phyloP scores from a whole-genome alignment of 192 early-diverging fungal species.

The Globomyces pollinis-pini region DNA sequence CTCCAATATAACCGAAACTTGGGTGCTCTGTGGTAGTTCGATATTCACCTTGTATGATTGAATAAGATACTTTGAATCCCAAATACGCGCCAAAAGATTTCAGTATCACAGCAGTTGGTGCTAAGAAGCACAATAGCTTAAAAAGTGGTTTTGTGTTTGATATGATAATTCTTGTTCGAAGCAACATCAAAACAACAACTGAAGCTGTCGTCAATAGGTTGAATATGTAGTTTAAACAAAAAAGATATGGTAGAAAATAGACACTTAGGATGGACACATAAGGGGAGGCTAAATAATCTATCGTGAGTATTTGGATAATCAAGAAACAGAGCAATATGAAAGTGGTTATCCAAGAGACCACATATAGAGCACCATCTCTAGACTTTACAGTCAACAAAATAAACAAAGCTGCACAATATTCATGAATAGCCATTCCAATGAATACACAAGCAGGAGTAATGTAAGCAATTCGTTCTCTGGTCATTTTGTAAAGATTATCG shows the following conservation, averaged over 20 bases:
- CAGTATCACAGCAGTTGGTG: not conserved
- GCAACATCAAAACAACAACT: not conserved
- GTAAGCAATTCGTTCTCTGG: constrained; percentile 7
- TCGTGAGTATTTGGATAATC: not conserved
- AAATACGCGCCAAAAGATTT: not conserved
- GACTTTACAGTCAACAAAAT: not conserved
- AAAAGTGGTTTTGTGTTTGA: not conserved
- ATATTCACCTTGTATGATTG: not conserved
- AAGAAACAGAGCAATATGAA: not conserved
- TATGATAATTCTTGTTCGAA: not conserved
- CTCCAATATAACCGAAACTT: not conserved
- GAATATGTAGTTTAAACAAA: not conserved
- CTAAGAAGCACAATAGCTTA: not conserved
- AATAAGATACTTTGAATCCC: not conserved
- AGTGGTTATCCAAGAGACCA: not conserved
- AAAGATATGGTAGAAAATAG: not conserved
- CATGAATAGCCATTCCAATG: constrained; percentile 3
- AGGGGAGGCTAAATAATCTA: constrained; percentile 9
- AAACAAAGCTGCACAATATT: not conserved
- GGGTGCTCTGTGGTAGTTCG: not conserved
- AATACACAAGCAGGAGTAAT: not conserved
- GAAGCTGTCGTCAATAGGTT: constrained; percentile 3
- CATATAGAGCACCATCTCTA: not conserved
- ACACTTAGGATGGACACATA: not conserved
- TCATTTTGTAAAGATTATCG: not conserved